Conservation (phyloP, 2,329 filamentous ascomycete species). For the Cladobotryum mycophilum region DNA sequence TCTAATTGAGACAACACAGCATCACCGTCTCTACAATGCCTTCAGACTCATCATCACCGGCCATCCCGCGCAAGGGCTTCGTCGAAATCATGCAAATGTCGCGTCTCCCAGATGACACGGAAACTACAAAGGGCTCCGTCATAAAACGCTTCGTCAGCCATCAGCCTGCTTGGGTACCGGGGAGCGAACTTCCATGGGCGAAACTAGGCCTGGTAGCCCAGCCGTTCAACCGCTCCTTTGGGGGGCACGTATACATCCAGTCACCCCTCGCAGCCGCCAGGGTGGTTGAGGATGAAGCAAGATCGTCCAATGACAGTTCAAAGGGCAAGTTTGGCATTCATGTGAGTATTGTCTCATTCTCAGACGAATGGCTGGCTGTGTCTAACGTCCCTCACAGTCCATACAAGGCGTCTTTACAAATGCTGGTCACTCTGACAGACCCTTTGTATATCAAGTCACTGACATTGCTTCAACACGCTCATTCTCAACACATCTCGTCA, state of each 20-base stretch:
- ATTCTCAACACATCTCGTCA: conserved; percentile 45
- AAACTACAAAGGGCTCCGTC: not conserved
- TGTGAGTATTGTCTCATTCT: conserved; percentile 22
- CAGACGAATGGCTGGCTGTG: not conserved
- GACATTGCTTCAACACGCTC: conserved; percentile 38
- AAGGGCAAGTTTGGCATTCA: conserved; percentile 29
- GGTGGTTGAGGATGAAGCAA: conserved; percentile 27
- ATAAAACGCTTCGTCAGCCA: conserved; percentile 25
- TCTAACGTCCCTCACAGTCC: conserved; percentile 31
- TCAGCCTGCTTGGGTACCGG: conserved; percentile 28
- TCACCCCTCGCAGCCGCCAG: conserved; percentile 31
- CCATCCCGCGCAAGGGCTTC: conserved; percentile 21
- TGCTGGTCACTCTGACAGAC: conserved; percentile 40
- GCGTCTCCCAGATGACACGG: conserved; percentile 15
- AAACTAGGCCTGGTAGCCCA: conserved; percentile 9
- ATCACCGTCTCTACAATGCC: not conserved
- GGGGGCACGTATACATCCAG: conserved; percentile 33
- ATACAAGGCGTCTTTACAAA: conserved; percentile 52
- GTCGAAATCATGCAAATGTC: conserved; percentile 24
- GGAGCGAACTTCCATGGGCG: conserved; percentile 25
- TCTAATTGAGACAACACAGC: not conserved
- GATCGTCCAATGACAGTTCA: conserved; percentile 4
- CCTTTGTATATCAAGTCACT: conserved; percentile 47
- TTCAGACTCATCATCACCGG: not conserved
- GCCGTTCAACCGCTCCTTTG: conserved; percentile 22